phyloP scores from a whole-genome alignment of 1,284 basidiomycete species.

The Neolentinus lepideus region DNA sequence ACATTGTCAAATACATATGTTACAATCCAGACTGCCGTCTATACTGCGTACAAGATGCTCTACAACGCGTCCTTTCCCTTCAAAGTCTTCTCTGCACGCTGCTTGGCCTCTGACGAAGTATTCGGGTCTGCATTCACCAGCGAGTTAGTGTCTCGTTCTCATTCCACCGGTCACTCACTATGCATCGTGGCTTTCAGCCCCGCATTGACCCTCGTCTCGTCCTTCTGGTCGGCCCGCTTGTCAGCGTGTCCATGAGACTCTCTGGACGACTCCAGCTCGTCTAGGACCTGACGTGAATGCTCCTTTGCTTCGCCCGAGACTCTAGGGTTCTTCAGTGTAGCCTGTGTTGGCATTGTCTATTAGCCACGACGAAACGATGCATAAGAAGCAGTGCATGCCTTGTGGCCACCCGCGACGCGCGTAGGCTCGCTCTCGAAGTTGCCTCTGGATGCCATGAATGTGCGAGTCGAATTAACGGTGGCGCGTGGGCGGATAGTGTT shows the following conservation, averaged over 20 bases:
- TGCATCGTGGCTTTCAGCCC: not conserved
- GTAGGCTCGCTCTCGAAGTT: not conserved
- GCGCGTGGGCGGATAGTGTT: conserved; percentile 20
- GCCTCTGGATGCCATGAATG: too few species aligned
- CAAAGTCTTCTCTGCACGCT: conserved; percentile 29
- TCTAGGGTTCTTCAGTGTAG: conserved; percentile 24
- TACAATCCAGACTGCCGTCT: too few species aligned
- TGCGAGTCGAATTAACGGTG: conserved; percentile 17
- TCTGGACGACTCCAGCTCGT: conserved; percentile 31
- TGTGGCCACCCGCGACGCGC: not conserved
- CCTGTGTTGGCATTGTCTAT: not conserved
- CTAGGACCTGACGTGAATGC: conserved; percentile 36
- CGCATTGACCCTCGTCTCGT: conserved; percentile 4
- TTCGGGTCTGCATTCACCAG: not conserved
- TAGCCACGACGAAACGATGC: not conserved
- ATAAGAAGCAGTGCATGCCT: not conserved
- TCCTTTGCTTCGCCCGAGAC: conserved; percentile 44
- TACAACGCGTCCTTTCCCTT: conserved; percentile 19
- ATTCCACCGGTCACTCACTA: conserved; percentile 17
- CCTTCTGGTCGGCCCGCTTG: not conserved
- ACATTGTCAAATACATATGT: not conserved
- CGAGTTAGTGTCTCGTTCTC: conserved; percentile 3
- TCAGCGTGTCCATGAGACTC: not conserved
- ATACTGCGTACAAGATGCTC: too few species aligned
- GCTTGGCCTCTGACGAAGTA: conserved; percentile 23